phyloP scores from a whole-genome alignment of 257 asterid species.

The Jacaranda copaia region DNA sequence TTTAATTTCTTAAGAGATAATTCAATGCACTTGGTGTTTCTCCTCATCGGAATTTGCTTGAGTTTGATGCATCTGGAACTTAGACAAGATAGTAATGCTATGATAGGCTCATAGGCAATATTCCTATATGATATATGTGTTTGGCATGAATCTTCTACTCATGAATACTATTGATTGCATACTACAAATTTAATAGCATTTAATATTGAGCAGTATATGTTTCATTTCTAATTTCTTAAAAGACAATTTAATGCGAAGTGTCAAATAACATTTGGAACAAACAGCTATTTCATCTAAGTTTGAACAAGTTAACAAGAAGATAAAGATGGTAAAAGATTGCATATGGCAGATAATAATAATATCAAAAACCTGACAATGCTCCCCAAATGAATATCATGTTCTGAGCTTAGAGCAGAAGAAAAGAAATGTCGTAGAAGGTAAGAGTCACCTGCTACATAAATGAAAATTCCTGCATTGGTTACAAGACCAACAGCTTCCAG shows the following conservation, averaged over 20 bases:
- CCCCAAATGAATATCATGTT: not conserved
- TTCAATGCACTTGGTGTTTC: not conserved
- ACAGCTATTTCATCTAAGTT: not conserved
- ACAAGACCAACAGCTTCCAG: slow-evolving; percentile 67
- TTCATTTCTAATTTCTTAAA: too few species aligned
- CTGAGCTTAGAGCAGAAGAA: slow-evolving; percentile 9
- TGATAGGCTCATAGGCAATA: too few species aligned
- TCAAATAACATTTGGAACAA: not conserved
- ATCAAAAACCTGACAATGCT: not conserved
- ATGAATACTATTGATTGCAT: too few species aligned
- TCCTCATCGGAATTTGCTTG: too few species aligned
- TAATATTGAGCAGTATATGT: too few species aligned
- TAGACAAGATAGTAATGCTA: too few species aligned
- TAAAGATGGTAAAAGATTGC: slow-evolving; percentile 11
- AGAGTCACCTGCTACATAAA: slow-evolving; percentile 61
- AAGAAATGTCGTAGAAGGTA: slow-evolving; percentile 23
- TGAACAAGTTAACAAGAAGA: not conserved
- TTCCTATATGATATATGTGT: too few species aligned
- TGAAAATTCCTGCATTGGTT: slow-evolving; percentile 62
- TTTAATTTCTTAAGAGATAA: not conserved
- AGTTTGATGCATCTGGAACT: too few species aligned
- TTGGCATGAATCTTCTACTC: too few species aligned
- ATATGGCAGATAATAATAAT: slow-evolving; percentile 6
- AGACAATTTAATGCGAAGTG: not conserved
- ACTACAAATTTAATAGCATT: too few species aligned